Percentiles rank a stretch among this genome's conserved stretches.
Evolutionary conservation across 2,329 filamentous ascomycete genomes (phyloP).

Genomic region (Huntiella decipiens): DNA sequence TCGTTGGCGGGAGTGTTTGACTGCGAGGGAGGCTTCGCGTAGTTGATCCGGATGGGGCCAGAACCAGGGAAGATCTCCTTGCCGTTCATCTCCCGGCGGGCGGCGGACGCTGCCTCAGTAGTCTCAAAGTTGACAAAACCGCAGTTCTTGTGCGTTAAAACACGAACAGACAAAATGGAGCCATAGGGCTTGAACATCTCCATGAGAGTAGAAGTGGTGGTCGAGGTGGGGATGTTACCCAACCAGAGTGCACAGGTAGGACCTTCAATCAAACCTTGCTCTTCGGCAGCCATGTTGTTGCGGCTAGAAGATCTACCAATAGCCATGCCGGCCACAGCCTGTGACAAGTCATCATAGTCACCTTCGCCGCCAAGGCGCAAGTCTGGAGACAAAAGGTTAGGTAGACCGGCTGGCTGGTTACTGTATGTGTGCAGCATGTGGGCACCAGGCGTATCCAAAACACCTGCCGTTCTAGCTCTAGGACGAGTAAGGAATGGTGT

Average conservation of each 20-base stretch:
- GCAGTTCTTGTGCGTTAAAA: constrained; percentile 96
- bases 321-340: constrained; percentile 66
- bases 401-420: constrained; percentile 44
- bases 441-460: constrained; percentile 60
- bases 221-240: constrained; percentile 90
- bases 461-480: constrained; percentile 76
- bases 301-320: constrained; percentile 47
- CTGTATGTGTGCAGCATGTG: constrained; percentile 53
- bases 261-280: constrained; percentile 56
- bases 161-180: constrained; percentile 73
- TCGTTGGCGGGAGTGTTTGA: constrained; percentile 79
- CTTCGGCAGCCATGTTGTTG: constrained; percentile 54
- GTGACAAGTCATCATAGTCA: constrained; percentile 62
- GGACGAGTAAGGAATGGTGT: constrained; percentile 57
- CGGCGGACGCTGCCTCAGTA: constrained; percentile 74
- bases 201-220: constrained; percentile 81
- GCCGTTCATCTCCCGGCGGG: constrained; percentile 73
- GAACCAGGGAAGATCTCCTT: constrained; percentile 97
- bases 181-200: constrained; percentile 94
- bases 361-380: constrained; percentile 55
- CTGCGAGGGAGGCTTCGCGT: constrained; percentile 84
- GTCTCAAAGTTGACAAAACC: constrained; percentile 96
- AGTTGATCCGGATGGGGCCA: constrained; percentile 87
- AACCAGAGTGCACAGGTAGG: constrained; percentile 92
- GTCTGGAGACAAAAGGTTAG: constrained; percentile 59